A percentile compares a stretch with the other conserved stretches of the same genome.
Evolutionary conservation across 2,329 filamentous ascomycete genomes (phyloP).

Genomic region (Madurella mycetomatis): DNA sequence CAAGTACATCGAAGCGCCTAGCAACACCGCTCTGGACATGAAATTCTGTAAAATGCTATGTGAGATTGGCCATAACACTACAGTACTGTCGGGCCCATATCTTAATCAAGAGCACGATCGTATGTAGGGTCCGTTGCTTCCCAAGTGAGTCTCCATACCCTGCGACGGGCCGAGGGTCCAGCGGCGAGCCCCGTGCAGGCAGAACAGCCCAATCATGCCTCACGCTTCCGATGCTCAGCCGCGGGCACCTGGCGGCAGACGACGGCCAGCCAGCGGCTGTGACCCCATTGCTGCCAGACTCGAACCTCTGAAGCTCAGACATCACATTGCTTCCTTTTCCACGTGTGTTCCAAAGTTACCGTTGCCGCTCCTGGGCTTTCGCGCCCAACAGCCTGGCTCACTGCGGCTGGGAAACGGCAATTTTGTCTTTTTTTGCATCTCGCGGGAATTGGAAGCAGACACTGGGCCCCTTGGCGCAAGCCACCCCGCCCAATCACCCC

Average conservation of each 20-base stretch:
- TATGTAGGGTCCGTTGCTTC: no score
- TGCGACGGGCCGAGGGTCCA: no score
- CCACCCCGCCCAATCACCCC: slow-evolving; percentile 6
- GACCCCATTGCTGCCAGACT: slow-evolving; percentile 15
- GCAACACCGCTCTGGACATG: no score
- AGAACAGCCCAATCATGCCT: no score
- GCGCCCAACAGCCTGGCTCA: slow-evolving; percentile 14
- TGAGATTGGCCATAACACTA: no score
- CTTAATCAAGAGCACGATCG: no score
- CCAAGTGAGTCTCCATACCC: no score
- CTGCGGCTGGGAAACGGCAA: slow-evolving; percentile 7
- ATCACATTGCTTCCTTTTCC: not conserved
- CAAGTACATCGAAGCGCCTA: no score
- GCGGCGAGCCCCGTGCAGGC: no score
- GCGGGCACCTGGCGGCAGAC: slow-evolving; percentile 1
- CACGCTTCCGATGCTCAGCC: not conserved
- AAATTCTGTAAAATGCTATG: no score
- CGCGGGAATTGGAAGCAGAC: not conserved
- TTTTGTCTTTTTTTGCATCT: not conserved
- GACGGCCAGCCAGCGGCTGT: slow-evolving; percentile 1
- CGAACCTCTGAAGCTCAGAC: slow-evolving; percentile 5
- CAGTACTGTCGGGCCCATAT: no score
- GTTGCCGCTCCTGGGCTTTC: slow-evolving; percentile 11
- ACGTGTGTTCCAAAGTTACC: not conserved
- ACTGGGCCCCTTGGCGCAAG: not conserved